phyloP scores from a whole-genome alignment of 202 grass and related monocot genomes.

The Schoenoplectus triqueter region DNA sequence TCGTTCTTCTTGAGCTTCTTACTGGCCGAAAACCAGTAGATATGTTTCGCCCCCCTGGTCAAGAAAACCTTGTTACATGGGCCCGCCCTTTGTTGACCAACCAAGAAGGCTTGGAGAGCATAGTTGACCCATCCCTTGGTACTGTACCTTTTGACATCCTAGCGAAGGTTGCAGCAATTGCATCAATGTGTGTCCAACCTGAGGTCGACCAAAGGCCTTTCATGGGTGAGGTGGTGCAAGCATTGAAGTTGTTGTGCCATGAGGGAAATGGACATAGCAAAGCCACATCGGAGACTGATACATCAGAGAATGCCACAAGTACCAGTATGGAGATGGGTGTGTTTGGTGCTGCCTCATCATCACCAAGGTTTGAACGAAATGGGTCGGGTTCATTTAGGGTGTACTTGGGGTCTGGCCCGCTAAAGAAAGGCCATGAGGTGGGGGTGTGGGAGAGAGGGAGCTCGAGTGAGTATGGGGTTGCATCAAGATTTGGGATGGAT shows the following conservation, averaged over 20 bases:
- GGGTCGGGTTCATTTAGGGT: constrained; percentile 79
- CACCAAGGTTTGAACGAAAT: constrained; percentile 61
- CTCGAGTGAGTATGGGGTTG: constrained; percentile 68
- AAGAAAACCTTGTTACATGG: constrained; percentile 96
- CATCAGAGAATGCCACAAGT: constrained; percentile 50
- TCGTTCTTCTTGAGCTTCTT: constrained; percentile 96
- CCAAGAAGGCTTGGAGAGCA: constrained; percentile 67
- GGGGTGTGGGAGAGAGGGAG: constrained; percentile 59
- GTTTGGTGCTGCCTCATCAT: constrained; percentile 47
- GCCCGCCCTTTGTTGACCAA: constrained; percentile 75
- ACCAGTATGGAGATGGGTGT: constrained; percentile 54
- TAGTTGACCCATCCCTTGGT: constrained; percentile 72
- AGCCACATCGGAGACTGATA: constrained; percentile 50
- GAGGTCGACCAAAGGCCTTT: constrained; percentile 97
- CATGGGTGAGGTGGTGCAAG: constrained; percentile 98
- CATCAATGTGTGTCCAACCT: constrained; percentile 98
- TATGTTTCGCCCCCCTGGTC: constrained; percentile 83
- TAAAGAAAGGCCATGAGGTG: constrained; percentile 47
- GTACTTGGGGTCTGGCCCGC: constrained; percentile 77
- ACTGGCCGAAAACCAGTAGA: constrained; percentile 94
- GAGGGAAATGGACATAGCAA: constrained; percentile 69
- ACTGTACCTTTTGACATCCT: constrained; percentile 63
- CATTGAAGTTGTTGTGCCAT: constrained; percentile 85
- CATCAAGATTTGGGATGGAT: constrained; percentile 59
- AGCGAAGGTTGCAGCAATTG: constrained; percentile 92